These are phyloP conservation scores for Fistulifera pelliculosa DNA, from an alignment of 108 stramenopile species.

Conservation along the genomic window DNA sequence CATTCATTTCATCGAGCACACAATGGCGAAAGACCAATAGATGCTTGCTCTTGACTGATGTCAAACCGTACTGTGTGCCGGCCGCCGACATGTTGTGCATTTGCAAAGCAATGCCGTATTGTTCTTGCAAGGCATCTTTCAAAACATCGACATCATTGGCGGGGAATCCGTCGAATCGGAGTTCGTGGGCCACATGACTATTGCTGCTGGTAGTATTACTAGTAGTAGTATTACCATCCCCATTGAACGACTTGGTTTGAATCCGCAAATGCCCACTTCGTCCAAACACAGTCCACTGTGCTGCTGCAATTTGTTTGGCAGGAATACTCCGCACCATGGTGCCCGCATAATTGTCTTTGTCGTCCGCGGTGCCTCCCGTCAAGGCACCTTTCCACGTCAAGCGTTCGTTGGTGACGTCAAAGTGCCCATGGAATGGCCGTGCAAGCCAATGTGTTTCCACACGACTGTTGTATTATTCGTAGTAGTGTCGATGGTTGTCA, in stretches of 20 bases:
- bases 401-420: slow-evolving; percentile 50
- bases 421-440: slow-evolving; percentile 81
- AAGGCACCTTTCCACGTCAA: slow-evolving; percentile 78
- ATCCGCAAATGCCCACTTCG: slow-evolving; percentile 65
- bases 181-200: slow-evolving; percentile 32
- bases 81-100: slow-evolving; percentile 59
- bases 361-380: slow-evolving; percentile 12
- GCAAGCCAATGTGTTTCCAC: slow-evolving; percentile 88
- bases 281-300: slow-evolving; percentile 78
- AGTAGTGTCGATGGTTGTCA: background rate
- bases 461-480: slow-evolving; percentile 1
- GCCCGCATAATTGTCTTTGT: slow-evolving; percentile 26
- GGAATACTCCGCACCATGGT: slow-evolving; percentile 36
- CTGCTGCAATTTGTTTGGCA: slow-evolving; percentile 29
- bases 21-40: slow-evolving; percentile 74
- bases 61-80: slow-evolving; percentile 70
- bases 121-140: slow-evolving; percentile 26
- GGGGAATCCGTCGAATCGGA: slow-evolving; percentile 81
- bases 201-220: too few relatives aligned
- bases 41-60: slow-evolving; percentile 56
- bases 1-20: slow-evolving; percentile 69
- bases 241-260: slow-evolving; percentile 22
- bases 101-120: slow-evolving; percentile 39
- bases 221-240: slow-evolving; percentile 1
- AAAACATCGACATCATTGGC: slow-evolving; percentile 45